A percentile compares a stretch with the other conserved stretches of the same genome.
phyloP scores from a whole-genome alignment of 257 asterid species.

The Scutellaria minor region DNA sequence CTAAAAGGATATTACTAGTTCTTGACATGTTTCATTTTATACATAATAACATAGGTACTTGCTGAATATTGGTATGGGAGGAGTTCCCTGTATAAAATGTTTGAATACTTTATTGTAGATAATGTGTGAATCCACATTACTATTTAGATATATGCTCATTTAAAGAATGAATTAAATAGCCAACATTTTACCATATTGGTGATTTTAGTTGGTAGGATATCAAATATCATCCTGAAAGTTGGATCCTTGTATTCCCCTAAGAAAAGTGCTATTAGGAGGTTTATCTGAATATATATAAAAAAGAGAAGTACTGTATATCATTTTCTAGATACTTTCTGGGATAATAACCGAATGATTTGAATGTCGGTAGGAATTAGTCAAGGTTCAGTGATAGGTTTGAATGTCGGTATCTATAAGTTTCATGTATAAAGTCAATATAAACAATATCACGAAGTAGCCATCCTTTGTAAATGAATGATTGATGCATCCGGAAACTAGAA shows the following conservation, averaged over 20 bases:
- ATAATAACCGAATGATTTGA: background rate
- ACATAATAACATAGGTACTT: slow-evolving; percentile 1
- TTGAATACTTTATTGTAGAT: background rate
- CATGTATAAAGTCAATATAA: slow-evolving; percentile 3
- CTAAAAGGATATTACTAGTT: slow-evolving; percentile 14
- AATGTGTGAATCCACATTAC: slow-evolving; percentile 13
- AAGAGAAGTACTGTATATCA: background rate
- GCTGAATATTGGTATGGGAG: slow-evolving; percentile 5
- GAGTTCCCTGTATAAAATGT: slow-evolving; percentile 6
- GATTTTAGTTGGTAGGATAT: background rate
- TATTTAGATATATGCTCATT: slow-evolving; percentile 2
- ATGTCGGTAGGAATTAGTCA: slow-evolving; percentile 9
- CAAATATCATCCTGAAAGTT: background rate
- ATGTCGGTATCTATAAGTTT: slow-evolving; percentile 9
- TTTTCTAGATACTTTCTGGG: background rate
- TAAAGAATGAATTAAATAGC: slow-evolving; percentile 6
- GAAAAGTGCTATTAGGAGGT: slow-evolving; percentile 4
- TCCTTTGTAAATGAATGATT: slow-evolving; percentile 8
- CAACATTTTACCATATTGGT: background rate
- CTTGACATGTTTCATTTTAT: slow-evolving; percentile 13
- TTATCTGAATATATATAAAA: background rate
- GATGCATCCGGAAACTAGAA: slow-evolving; percentile 9
- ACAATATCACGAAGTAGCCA: background rate
- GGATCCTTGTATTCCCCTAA: slow-evolving; percentile 19
- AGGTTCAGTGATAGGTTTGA: slow-evolving; percentile 10